Evolutionary conservation across 2,329 filamentous ascomycete species (phyloP).

Genomic region (Neofusicoccum sp.): DNA sequence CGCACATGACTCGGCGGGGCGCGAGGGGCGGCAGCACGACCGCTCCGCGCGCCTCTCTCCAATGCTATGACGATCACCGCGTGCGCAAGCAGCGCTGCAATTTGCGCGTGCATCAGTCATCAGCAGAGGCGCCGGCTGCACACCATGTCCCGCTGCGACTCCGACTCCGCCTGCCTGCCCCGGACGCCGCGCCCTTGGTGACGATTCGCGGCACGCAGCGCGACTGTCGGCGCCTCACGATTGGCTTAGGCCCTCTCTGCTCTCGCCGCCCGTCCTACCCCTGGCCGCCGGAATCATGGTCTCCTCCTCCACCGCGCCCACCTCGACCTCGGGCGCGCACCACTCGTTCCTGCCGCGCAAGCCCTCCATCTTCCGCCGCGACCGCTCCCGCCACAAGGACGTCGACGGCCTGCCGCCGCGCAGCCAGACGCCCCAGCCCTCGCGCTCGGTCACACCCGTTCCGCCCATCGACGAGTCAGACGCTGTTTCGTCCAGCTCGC

Average conservation of each 20-base stretch:
- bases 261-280: slow-evolving; percentile 4
- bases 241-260: neutral
- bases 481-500: slow-evolving; percentile 18
- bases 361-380: slow-evolving; percentile 17
- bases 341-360: slow-evolving; percentile 18
- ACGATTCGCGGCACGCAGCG: slow-evolving; percentile 7
- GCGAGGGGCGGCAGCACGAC: neutral
- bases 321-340: neutral
- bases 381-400: slow-evolving; percentile 9
- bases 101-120: slow-evolving; percentile 5
- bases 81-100: neutral
- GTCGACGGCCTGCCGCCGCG: slow-evolving; percentile 7
- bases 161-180: slow-evolving; percentile 1
- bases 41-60: neutral
- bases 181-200: slow-evolving; percentile 4
- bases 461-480: slow-evolving; percentile 19
- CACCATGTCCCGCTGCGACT: slow-evolving; percentile 10
- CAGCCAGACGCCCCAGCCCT: slow-evolving; percentile 15
- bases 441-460: slow-evolving; percentile 13
- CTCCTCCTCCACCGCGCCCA: slow-evolving; percentile 11
- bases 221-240: slow-evolving; percentile 7
- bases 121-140: neutral
- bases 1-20: slow-evolving; percentile 5
- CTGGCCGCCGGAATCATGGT: slow-evolving; percentile 16
- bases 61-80: slow-evolving; percentile 10